A percentile compares a stretch with the other conserved stretches of the same genome.
These are phyloP conservation scores for Aphanomyces astaci DNA, from an alignment of 352 stramenopile genomes.

Conservation along the genomic window DNA sequence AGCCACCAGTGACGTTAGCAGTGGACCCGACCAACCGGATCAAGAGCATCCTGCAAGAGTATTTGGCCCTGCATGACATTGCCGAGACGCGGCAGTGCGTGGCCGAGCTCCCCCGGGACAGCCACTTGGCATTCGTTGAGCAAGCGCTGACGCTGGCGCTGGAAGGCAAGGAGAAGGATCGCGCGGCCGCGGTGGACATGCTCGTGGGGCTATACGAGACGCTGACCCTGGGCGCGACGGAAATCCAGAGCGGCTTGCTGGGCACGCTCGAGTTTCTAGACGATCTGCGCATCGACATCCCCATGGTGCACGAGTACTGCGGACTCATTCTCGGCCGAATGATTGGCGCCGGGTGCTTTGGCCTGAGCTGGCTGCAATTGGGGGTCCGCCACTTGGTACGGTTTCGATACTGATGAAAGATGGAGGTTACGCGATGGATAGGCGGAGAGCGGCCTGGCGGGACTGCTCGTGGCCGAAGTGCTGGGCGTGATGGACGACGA, in stretches of 20 bases:
- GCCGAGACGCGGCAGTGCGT: slow-evolving; percentile 68
- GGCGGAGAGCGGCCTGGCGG: slow-evolving; percentile 55
- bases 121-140: slow-evolving; percentile 59
- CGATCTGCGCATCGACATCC: slow-evolving; percentile 81
- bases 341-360: slow-evolving; percentile 72
- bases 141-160: slow-evolving; percentile 59
- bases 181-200: slow-evolving; percentile 59
- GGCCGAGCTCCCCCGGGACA: slow-evolving; percentile 47
- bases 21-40: slow-evolving; percentile 48
- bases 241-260: slow-evolving; percentile 58
- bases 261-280: slow-evolving; percentile 77
- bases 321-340: slow-evolving; percentile 64
- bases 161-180: slow-evolving; percentile 65
- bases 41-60: slow-evolving; percentile 84
- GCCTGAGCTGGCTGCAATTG: slow-evolving; percentile 71
- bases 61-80: slow-evolving; percentile 65
- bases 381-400: slow-evolving; percentile 27
- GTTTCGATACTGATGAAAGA: too few species aligned
- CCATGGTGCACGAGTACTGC: slow-evolving; percentile 71
- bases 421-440: too few species aligned
- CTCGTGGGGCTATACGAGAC: slow-evolving; percentile 69
- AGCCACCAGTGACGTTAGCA: not conserved
- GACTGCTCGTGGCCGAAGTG: slow-evolving; percentile 61
- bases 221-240: slow-evolving; percentile 51
- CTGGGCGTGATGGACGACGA: slow-evolving; percentile 66